phyloP scores from a whole-genome alignment of 192 early-diverging fungal genomes.

The Backusella luteola region DNA sequence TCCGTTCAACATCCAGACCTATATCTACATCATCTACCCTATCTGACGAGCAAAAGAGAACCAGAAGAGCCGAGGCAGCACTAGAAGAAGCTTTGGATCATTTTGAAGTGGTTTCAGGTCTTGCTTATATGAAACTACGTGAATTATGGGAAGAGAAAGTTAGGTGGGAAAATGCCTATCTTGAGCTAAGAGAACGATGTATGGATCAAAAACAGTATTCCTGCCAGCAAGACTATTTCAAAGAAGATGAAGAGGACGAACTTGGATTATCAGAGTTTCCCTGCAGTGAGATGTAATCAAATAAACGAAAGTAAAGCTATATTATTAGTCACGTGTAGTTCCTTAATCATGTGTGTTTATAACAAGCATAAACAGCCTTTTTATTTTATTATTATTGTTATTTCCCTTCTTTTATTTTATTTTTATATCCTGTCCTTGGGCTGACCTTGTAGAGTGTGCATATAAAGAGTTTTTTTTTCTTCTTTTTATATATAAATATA shows the following conservation, averaged over 20 bases:
- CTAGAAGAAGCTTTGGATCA: constrained; percentile 48
- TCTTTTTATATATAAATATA: neutral
- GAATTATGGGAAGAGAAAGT: constrained; percentile 47
- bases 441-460: constrained; percentile 5
- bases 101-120: constrained; percentile 47
- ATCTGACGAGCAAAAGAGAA: constrained; percentile 9
- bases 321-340: constrained; percentile 2
- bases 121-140: constrained; percentile 52
- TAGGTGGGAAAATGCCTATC: constrained; percentile 34
- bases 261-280: constrained; percentile 11
- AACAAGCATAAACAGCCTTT: neutral
- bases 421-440: constrained; percentile 2
- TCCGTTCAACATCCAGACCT: neutral
- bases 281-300: constrained; percentile 3
- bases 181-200: constrained; percentile 26
- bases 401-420: neutral
- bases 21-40: neutral
- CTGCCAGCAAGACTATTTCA: neutral
- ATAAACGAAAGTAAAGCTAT: neutral
- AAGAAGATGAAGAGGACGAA: constrained; percentile 15
- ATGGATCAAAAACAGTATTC: constrained; percentile 16
- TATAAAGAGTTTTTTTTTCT: constrained; percentile 8
- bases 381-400: constrained; percentile 5
- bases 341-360: constrained; percentile 5
- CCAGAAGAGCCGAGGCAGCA: constrained; percentile 12